These are phyloP conservation scores for Ceratocystis huliohia DNA, from an alignment of 2,329 filamentous ascomycete species.

Conservation along the genomic window DNA sequence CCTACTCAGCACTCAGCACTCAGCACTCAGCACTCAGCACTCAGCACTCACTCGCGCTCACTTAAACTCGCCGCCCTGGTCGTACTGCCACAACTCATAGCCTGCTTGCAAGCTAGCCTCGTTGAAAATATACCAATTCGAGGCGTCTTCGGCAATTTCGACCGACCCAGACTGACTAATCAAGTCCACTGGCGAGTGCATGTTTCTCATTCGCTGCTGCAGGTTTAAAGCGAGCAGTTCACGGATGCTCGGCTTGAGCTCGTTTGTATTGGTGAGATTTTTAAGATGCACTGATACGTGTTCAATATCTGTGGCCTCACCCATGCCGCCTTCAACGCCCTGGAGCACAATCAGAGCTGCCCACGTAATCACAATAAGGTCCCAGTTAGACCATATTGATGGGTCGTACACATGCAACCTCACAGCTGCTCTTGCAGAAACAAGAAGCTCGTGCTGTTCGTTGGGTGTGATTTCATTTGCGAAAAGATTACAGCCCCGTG, in stretches of 20 bases:
- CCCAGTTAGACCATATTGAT: conserved; percentile 35
- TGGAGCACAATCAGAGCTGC: conserved; percentile 34
- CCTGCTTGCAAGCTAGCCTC: conserved; percentile 24
- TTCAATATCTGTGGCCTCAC: conserved; percentile 27
- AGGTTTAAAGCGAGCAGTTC: conserved; percentile 24
- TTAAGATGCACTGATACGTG: conserved; percentile 27
- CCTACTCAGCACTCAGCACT: too few species aligned
- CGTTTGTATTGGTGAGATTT: conserved; percentile 26
- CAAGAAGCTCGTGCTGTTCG: conserved; percentile 32
- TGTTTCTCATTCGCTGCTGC: conserved; percentile 24
- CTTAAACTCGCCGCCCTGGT: neutral
- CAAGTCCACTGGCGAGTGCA: conserved; percentile 24
- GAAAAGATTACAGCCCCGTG: conserved; percentile 30
- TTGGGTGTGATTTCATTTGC: conserved; percentile 30
- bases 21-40: too few species aligned
- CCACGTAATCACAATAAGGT: conserved; percentile 35
- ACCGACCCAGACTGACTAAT: conserved; percentile 19
- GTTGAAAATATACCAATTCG: conserved; percentile 26
- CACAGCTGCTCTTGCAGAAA: conserved; percentile 32
- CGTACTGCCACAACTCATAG: conserved; percentile 22
- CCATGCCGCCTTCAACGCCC: conserved; percentile 31
- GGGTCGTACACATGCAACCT: conserved; percentile 31
- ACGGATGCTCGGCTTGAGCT: conserved; percentile 24
- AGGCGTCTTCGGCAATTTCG: conserved; percentile 19
- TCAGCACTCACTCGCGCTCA: too few species aligned